Base-by-base conservation (phyloP, 768 basidiomycete genomes). In the Filobasidium wieringae region DNA sequence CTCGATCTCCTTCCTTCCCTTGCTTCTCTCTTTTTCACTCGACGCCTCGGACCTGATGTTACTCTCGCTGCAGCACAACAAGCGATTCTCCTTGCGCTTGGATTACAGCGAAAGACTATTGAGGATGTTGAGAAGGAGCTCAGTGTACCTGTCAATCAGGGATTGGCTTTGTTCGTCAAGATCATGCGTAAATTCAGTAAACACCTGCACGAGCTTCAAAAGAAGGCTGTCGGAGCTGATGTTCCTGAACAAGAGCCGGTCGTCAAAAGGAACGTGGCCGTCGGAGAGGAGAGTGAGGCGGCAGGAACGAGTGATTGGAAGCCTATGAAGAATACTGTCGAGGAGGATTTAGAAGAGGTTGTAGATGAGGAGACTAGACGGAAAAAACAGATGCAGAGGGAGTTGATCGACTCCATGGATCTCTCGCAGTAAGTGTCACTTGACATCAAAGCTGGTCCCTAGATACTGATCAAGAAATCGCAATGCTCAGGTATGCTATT, bases 81-180 rank as follows among this genome's bases (percentile, higher is more conserved):
- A 63, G 86, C 88, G 7, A 91, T 97, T 61, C 76, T 96, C 22
- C 80, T 95, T 30, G 88, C 88, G 0, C 78, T 96, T 43, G 91
- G 93, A 0, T 73, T 92, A 51, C 93, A 97, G 74, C 78, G 87
- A 39, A 96, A 96, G 73, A 76, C 80, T 1, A 80, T 96, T 33
- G 93, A 99, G 69, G 87, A 87, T 32, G 79, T 93, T 22, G 91
- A 93, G 87, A 72, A 77, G 22, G 91, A 96, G 67, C 79, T 97
- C 19, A 80, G 82, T 7, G 76, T 97, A 0, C 86, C 89, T 0
- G 87, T 91, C 29, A 84, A 84, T 0, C 93, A 97, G 72, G 79
- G 82, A 1, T 79, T 99, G 7, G 93, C 93, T 0, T 77, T 96
- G 33, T 91, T 99, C 74, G 85, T 84, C 63, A 97, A 97, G 76